Conservation (phyloP, 2,329 filamentous ascomycete genomes). For the Beauveria caledonica region DNA sequence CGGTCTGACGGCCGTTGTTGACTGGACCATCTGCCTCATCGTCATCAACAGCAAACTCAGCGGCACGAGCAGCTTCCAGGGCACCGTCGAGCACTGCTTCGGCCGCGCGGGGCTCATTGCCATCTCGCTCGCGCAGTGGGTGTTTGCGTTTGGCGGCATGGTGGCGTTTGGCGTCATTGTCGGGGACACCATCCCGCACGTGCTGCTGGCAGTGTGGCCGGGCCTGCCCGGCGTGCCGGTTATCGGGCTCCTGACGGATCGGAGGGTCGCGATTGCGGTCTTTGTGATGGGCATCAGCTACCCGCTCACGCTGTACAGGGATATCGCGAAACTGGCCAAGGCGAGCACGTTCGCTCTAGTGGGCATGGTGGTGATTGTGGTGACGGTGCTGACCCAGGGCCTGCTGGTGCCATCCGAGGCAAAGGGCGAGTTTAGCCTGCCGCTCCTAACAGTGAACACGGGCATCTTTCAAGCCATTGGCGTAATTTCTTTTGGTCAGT, state of each 20-base stretch:
- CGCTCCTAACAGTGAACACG: constrained; percentile 68
- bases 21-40: constrained; percentile 97
- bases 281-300: constrained; percentile 82
- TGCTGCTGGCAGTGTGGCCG: constrained; percentile 76
- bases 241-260: constrained; percentile 72
- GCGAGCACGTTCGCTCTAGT: constrained; percentile 87
- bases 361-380: constrained; percentile 84
- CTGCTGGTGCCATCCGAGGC: constrained; percentile 62
- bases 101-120: constrained; percentile 80
- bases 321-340: constrained; percentile 97
- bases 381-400: constrained; percentile 81
- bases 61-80: constrained; percentile 88
- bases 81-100: constrained; percentile 93
- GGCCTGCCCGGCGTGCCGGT: constrained; percentile 63
- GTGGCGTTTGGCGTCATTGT: constrained; percentile 96
- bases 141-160: constrained; percentile 98
- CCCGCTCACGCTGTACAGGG: constrained; percentile 85
- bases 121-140: constrained; percentile 87
- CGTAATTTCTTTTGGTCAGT: constrained; percentile 89
- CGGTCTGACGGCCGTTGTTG: constrained; percentile 71
- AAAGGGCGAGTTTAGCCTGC: constrained; percentile 61
- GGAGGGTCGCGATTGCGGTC: constrained; percentile 77
- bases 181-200: constrained; percentile 90
- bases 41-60: constrained; percentile 97
- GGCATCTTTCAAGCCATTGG: constrained; percentile 95